Evolutionary conservation across 148 eudicot genomes (phyloP).

Genomic region (Salicornia ramosissima): DNA sequence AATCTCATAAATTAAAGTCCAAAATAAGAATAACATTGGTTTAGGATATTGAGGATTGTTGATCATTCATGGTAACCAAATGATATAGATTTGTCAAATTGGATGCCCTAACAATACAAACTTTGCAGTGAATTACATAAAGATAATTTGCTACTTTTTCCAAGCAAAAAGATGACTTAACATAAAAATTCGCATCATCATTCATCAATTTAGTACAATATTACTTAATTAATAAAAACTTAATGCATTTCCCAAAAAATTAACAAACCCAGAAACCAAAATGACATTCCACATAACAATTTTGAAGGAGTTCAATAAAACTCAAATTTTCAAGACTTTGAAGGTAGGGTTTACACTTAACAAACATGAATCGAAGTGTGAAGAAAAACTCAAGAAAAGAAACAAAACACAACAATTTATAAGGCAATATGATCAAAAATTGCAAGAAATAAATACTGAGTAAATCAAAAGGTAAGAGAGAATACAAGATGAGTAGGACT

Average conservation of each 20-base stretch:
- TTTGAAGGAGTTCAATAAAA: not conserved
- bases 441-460: not conserved
- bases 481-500: slow-evolving; percentile 39
- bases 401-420: not conserved
- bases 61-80: not conserved
- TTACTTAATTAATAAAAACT: no score
- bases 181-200: not conserved
- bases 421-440: not conserved
- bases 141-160: not conserved
- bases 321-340: no score
- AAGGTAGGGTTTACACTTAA: no score
- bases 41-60: not conserved
- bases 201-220: not conserved
- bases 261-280: not conserved
- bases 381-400: no score
- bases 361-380: no score
- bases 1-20: no score
- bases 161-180: not conserved
- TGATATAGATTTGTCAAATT: not conserved
- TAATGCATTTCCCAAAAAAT: not conserved
- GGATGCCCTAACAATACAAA: not conserved
- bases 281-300: not conserved
- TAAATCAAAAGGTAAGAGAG: not conserved
- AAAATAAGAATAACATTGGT: not conserved
- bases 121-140: not conserved